Percentiles rank a stretch among this genome's conserved stretches.
Evolutionary conservation across 805 yeast genomes (phyloP).

Genomic region (Teunomyces panamensis): DNA sequence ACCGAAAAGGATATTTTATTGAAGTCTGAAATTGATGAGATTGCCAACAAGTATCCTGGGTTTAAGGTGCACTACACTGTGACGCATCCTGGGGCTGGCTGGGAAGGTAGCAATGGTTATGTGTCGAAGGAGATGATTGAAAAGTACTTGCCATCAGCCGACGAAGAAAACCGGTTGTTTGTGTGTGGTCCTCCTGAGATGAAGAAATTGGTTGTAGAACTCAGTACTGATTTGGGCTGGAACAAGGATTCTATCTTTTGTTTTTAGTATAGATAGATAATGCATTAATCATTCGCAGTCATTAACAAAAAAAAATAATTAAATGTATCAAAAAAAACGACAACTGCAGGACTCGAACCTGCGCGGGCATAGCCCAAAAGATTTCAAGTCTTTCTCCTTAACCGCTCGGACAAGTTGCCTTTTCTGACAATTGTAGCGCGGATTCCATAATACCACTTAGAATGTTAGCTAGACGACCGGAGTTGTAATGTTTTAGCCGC

Average conservation of each 20-base stretch:
- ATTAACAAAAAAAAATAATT: neutral
- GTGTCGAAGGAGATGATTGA: constrained; percentile 58
- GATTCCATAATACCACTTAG: neutral
- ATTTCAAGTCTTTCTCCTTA: constrained; percentile 17
- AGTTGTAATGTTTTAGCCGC: too few species aligned
- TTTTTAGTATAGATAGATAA: constrained; percentile 30
- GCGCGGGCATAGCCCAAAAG: constrained; percentile 18
- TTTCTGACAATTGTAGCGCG: neutral
- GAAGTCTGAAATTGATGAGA: constrained; percentile 69
- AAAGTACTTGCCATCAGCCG: constrained; percentile 50
- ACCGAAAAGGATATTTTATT: constrained; percentile 74
- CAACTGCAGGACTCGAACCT: constrained; percentile 17
- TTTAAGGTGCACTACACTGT: constrained; percentile 61
- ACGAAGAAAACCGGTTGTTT: constrained; percentile 52
- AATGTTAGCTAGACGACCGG: neutral
- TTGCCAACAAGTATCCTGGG: constrained; percentile 59
- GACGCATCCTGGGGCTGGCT: constrained; percentile 41
- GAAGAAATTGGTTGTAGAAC: constrained; percentile 51
- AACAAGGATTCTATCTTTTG: constrained; percentile 51
- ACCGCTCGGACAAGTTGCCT: constrained; percentile 17
- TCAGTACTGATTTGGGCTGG: constrained; percentile 64
- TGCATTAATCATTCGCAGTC: neutral
- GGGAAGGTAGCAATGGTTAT: constrained; percentile 61
- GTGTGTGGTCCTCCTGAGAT: constrained; percentile 76
- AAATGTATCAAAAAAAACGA: constrained; percentile 6